Evolutionary conservation across 2,329 filamentous ascomycete genomes (phyloP), one percentile per base, ranked within the genome.

Genomic region (Penicillium vulpinum): DNA sequence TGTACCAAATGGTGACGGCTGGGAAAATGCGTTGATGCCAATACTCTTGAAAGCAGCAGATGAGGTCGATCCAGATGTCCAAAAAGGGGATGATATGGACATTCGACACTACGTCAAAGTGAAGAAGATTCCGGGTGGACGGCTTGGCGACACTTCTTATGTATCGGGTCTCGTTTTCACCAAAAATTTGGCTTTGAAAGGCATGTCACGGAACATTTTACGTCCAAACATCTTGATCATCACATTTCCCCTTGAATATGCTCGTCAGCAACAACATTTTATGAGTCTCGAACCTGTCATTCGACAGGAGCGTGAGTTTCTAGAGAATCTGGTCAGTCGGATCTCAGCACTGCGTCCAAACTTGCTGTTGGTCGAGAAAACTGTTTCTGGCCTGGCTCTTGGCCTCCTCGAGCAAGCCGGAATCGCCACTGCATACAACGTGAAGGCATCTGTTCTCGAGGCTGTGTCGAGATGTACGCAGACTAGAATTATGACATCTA

Each of bases 251-350:
- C 91, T 99, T 56, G 94, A 99, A 71, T 99, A 99, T 73, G 91
- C 95, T 57, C 86, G 94, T 38, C 92, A 97, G 65, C 88, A 93
- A 69, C 85, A 91, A 61, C 92, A 97, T 72, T 97, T 99, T 72
- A 97, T 99, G 92, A 99, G 94, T 67, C 78, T 99, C 48, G 92
- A 97, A 67, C 93, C 93, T 38, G 92, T 99, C 54, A 96, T 99
- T 66, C 90, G 93, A 54, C 94, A 99, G 73, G 95, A 99, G 75
- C 89, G 90, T 63, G 94, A 99, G 70, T 99, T 94, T 64, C 80
- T 99, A 26, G 85, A 89, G 64, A 94, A 96, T 68, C 85, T 99
- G 55, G 92, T 99, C 28, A 92, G 91, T 69, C 86, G 94, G 52
- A 97, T 99, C 65, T 87, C 90, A 56, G 91, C 91, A 36, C 80